These are phyloP conservation scores for Domatiomyces globalis DNA, from an alignment of 2,329 filamentous ascomycete genomes.

Conservation along the genomic window DNA sequence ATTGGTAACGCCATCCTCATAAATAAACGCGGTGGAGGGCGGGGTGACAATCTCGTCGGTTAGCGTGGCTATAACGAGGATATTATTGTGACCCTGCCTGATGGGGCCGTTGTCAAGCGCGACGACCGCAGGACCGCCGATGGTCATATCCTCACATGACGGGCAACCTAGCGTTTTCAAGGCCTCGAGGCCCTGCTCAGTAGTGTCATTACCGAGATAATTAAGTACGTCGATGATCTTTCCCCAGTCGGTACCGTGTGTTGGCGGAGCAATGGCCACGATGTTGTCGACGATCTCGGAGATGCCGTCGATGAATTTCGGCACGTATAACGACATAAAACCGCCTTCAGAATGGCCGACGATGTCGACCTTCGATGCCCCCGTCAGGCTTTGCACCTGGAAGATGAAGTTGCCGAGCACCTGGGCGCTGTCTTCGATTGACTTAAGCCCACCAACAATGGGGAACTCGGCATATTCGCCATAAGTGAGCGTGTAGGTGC, in stretches of 20 bases:
- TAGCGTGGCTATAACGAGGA: constrained; percentile 25
- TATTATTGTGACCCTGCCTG: constrained; percentile 22
- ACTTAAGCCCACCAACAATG: constrained; percentile 26
- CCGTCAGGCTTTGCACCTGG: constrained; percentile 24
- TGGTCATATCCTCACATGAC: too few species aligned
- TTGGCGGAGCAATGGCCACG: constrained; percentile 26
- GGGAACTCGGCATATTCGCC: constrained; percentile 26
- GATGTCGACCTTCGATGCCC: constrained; percentile 27
- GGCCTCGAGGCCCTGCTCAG: constrained; percentile 18
- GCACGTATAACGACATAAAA: constrained; percentile 28
- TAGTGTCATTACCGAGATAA: constrained; percentile 19
- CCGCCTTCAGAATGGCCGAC: constrained; percentile 34
- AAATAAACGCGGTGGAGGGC: constrained; percentile 16
- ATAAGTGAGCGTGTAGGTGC: constrained; percentile 31
- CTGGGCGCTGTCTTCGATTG: constrained; percentile 26
- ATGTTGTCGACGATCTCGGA: constrained; percentile 22
- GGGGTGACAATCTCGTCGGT: constrained; percentile 25
- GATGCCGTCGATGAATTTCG: constrained; percentile 25
- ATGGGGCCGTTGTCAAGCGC: constrained; percentile 25
- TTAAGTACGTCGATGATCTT: constrained; percentile 21
- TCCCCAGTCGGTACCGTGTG: constrained; percentile 23
- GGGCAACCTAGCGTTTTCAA: too few species aligned
- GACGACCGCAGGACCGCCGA: constrained; percentile 20
- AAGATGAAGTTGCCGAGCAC: constrained; percentile 29
- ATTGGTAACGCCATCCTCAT: constrained; percentile 24